These are phyloP conservation scores for Mortierella sp. DNA, from an alignment of 371 early-diverging fungal species.

Conservation along the genomic window DNA sequence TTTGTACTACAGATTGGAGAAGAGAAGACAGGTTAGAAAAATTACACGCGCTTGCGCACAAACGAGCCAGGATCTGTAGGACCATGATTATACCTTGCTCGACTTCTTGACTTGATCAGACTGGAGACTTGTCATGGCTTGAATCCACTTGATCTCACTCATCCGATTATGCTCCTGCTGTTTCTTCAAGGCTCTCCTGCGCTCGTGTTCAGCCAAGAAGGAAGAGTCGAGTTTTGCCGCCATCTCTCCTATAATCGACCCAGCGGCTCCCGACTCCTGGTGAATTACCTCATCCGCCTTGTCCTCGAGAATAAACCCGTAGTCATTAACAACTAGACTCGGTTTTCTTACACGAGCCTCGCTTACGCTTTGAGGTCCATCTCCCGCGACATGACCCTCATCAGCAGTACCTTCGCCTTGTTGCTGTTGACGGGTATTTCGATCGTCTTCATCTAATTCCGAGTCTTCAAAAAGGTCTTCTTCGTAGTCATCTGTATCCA, in stretches of 20 bases:
- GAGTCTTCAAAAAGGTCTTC: slow-evolving; percentile 23
- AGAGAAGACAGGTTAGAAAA: neutral
- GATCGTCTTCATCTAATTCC: slow-evolving; percentile 23
- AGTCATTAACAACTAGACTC: slow-evolving; percentile 24
- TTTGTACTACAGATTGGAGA: slow-evolving; percentile 58
- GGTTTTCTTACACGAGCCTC: slow-evolving; percentile 4
- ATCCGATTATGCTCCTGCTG: slow-evolving; percentile 21
- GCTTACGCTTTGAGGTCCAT: neutral
- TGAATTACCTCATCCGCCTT: neutral
- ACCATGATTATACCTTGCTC: slow-evolving; percentile 30
- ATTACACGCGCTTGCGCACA: too few relatives aligned
- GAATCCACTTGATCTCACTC: slow-evolving; percentile 47
- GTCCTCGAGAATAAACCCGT: slow-evolving; percentile 24
- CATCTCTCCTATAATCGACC: slow-evolving; percentile 21
- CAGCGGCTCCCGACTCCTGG: slow-evolving; percentile 22
- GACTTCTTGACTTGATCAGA: slow-evolving; percentile 40
- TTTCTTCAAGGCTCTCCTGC: slow-evolving; percentile 18
- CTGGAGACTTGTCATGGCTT: slow-evolving; percentile 23
- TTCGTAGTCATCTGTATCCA: slow-evolving; percentile 24
- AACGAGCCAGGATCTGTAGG: neutral
- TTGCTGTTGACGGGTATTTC: neutral
- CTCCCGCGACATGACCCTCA: slow-evolving; percentile 1
- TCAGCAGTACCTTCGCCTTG: neutral
- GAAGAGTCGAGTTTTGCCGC: slow-evolving; percentile 17
- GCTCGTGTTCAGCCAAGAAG: slow-evolving; percentile 20